Base-by-base conservation (phyloP, 139 green algal genomes). In the Pleodorina starrii region DNA sequence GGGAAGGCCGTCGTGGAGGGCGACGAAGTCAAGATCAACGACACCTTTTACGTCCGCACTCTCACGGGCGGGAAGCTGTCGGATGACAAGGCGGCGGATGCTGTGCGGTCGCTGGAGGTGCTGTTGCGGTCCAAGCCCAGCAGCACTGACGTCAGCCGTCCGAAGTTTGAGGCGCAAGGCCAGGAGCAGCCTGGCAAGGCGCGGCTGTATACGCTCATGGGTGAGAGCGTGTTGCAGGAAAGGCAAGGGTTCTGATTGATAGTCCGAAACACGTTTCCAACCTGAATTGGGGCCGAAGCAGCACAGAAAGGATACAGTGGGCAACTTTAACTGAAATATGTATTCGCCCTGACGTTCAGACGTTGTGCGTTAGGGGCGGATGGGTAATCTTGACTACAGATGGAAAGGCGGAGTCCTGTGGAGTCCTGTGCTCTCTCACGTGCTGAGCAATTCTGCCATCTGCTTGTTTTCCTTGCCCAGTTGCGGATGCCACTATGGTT, bases 1-100 rank as follows among this genome's bases (percentile, higher is more conserved):
- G 84, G 66, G 25, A 94, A 94, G 86, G 93, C 96, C 16, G 86
- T 93, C 0, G 92, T 98, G 0, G 91, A 93, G 38, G 90, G 54
- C 50, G 87, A 90, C 43, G 85, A 93, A 36, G 78, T 50, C 44
- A 90, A 90, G 57, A 90, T 97, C 44, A 50, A 90, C 23, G 96
- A 99, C 93, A 94, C 78, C 25, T 99, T 99, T 89, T 98, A 94
- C 84, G 95, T 99, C 32, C 81, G 91, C 14, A 89, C 92, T 4
- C 42, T 50, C 7, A 78, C 83, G 10, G 95, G 94, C 32, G 89
- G 57, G 40, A 98, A 98, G 90, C 85, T 98, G 48, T 92, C 73
- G 16, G 87, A 95, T 7, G 73, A 59, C 5, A 54, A 91, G 40
- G 91, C 95, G 17, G 59, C 79, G 3, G 94, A 94, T 11, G 92